phyloP scores from a whole-genome alignment of 2,329 filamentous ascomycete genomes.

The Aspergillus bombycis region DNA sequence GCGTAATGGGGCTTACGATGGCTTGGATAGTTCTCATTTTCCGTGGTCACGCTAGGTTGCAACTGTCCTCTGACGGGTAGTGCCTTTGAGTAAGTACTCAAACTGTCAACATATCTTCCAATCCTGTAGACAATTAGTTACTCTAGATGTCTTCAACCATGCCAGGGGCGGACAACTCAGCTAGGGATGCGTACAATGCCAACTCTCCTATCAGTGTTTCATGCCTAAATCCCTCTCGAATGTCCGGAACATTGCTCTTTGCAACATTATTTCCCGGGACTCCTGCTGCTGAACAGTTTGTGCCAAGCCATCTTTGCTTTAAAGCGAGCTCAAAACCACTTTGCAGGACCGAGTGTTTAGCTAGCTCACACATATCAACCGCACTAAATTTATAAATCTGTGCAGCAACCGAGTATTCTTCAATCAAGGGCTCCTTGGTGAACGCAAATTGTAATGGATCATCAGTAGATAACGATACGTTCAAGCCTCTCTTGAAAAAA shows the following conservation, averaged over 20 bases:
- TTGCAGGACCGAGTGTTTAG: conserved; percentile 93
- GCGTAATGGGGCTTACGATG: not conserved
- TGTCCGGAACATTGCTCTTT: conserved; percentile 94
- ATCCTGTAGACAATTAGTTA: not conserved
- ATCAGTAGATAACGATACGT: conserved; percentile 94
- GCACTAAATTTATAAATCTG: conserved; percentile 98
- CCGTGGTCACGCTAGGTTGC: not conserved
- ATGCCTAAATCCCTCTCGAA: conserved; percentile 85
- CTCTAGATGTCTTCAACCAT: not conserved
- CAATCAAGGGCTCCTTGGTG: conserved; percentile 95
- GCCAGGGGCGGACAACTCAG: not conserved
- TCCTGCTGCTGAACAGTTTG: conserved; percentile 75
- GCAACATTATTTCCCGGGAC: conserved; percentile 86
- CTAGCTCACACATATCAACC: conserved; percentile 97
- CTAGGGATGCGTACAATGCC: conserved; percentile 65
- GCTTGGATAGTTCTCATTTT: not conserved
- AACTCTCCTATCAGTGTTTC: conserved; percentile 84
- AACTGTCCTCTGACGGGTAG: not conserved
- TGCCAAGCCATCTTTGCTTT: conserved; percentile 90
- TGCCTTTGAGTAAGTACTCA: not conserved
- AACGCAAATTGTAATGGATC: conserved; percentile 98
- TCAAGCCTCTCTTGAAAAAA: conserved; percentile 92
- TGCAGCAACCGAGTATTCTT: conserved; percentile 96
- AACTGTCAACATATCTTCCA: conserved; percentile 4
- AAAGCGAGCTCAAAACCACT: conserved; percentile 88